Base-by-base conservation (phyloP, 495 filamentous ascomycete genomes). In the Clavariopsis aquatica region DNA sequence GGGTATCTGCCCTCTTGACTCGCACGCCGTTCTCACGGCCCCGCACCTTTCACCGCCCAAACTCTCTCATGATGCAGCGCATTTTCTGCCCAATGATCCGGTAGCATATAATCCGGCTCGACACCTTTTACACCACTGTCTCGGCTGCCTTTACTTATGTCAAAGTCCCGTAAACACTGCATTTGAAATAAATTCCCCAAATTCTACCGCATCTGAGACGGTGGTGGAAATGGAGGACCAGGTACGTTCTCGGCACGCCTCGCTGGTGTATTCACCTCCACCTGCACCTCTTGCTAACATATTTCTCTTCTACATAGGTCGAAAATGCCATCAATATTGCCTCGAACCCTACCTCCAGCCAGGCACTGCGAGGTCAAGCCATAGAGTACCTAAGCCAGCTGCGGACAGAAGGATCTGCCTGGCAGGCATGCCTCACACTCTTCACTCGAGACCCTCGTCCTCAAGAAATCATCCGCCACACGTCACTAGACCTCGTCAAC, bases 271-370 rank as follows among this genome's bases (percentile, higher is more conserved):
- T 43, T 29, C 4, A 20, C 24, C 3, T 43, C 49, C 10, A 12
- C 10, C 17, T 28, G 10, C 38, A 23, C 23, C 26, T 45, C 17
- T 29, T 43, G 38, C 62, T 60, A 34, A 64, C 38, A 26, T 41
- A 19, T 15, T 31, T 17, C 20, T 36, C n/a, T 54, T 15, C 23
- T 47, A 6, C 59, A 17, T 73, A 96, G 91, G 87, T 96, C 76
- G 88, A 92, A 76, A 91, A 89, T 77, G 92, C 92, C 76, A 93
- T 97, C 79, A 84, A 94, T 75, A 91, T 96, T 80, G 90, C 89
- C 78, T 90, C 83, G 81, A 86, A 93, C 76, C 87, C 90, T 66
- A 74, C 80, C 64, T 85, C 90, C 58, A 83, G 90, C 78, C 85
- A 84, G 71, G 77, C 81, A 64, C 84, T 96, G 68, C 92, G 93